Percentiles rank a stretch among this genome's conserved stretches.
These are phyloP conservation scores for Dendrobium catenatum DNA, from an alignment of 106 monocot genomes.

Conservation along the genomic window DNA sequence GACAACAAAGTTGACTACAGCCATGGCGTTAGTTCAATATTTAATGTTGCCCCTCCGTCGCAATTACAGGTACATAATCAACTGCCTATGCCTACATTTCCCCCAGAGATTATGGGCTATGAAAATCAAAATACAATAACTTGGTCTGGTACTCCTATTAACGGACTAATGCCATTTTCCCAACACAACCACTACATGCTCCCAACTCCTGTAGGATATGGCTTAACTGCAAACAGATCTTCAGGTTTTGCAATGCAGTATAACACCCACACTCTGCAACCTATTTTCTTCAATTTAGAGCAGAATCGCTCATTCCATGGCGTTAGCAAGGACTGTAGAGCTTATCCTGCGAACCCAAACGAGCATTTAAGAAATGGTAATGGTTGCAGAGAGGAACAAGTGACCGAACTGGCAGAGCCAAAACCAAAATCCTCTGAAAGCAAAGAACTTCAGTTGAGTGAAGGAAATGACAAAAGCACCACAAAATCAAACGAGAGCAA, in stretches of 20 bases:
- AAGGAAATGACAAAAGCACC: slow-evolving; percentile 1
- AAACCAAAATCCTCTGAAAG: slow-evolving; percentile 1
- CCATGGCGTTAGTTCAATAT: slow-evolving; percentile 24
- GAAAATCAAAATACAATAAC: slow-evolving; percentile 24
- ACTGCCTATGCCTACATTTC: slow-evolving; percentile 27
- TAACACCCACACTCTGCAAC: slow-evolving; percentile 25
- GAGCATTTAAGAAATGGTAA: slow-evolving; percentile 7
- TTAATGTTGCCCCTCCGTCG: slow-evolving; percentile 5
- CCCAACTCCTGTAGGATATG: slow-evolving; percentile 42
- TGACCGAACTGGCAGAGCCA: slow-evolving; percentile 4
- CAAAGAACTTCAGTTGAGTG: slow-evolving; percentile 9
- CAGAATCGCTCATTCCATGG: slow-evolving; percentile 15
- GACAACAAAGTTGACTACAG: slow-evolving; percentile 1
- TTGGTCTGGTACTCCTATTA: slow-evolving; percentile 40
- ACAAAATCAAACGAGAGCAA: slow-evolving; percentile 11
- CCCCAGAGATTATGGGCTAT: slow-evolving; percentile 34
- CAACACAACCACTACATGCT: slow-evolving; percentile 41
- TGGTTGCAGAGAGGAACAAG: neutral
- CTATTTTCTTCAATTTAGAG: slow-evolving; percentile 10
- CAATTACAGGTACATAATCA: slow-evolving; percentile 25
- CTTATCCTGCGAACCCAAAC: slow-evolving; percentile 8
- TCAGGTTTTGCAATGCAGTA: slow-evolving; percentile 36
- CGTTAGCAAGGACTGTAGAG: neutral
- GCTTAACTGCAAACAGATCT: slow-evolving; percentile 20
- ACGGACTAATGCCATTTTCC: slow-evolving; percentile 38